Percentiles rank a stretch among this genome's conserved stretches.
phyloP scores from a whole-genome alignment of 176 grass and related monocot genomes.

The Cymbopogon citratus region DNA sequence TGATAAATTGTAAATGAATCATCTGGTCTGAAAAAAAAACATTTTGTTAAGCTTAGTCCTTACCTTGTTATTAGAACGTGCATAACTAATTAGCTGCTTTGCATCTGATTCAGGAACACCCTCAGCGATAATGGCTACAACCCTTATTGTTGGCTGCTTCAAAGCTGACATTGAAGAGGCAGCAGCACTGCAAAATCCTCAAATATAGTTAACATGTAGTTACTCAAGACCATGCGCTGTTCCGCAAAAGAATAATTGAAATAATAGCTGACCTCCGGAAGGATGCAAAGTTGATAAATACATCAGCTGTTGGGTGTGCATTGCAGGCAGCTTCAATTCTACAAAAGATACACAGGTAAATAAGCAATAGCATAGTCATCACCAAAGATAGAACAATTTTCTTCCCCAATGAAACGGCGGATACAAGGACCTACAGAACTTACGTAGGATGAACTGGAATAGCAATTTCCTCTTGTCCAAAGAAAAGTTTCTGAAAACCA shows the following conservation, averaged over 20 bases:
- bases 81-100: conserved; percentile 91
- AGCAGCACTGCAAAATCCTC: conserved; percentile 63
- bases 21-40: background rate
- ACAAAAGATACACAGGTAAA: conserved; percentile 27
- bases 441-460: conserved; percentile 94
- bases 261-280: conserved; percentile 70
- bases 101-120: conserved; percentile 95
- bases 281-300: conserved; percentile 98
- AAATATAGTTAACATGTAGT: conserved; percentile 22
- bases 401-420: conserved; percentile 13
- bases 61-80: conserved; percentile 94
- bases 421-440: conserved; percentile 1
- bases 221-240: background rate
- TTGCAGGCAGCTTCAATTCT: conserved; percentile 94
- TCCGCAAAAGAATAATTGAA: conserved; percentile 13
- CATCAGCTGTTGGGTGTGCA: conserved; percentile 92
- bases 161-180: conserved; percentile 94
- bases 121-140: conserved; percentile 96
- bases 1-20: background rate
- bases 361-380: conserved; percentile 6
- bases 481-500: conserved; percentile 98
- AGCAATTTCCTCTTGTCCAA: conserved; percentile 99
- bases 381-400: background rate
- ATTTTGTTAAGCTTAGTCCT: background rate
- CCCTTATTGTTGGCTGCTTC: conserved; percentile 87